phyloP scores from a whole-genome alignment of 2,329 filamentous ascomycete species.

The Penicillium verrucosum region DNA sequence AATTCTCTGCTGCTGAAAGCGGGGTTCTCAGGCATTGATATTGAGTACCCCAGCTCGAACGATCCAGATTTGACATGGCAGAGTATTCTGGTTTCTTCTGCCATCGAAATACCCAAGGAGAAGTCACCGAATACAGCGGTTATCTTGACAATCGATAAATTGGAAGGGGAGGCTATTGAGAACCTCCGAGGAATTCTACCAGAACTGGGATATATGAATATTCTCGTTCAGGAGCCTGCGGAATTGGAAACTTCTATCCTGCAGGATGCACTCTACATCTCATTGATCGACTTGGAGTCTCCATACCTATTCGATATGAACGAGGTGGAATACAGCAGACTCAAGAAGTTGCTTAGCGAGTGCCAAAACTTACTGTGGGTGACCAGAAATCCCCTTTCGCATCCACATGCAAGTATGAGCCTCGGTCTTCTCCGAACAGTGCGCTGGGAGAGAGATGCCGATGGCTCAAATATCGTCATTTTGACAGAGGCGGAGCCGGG shows the following conservation, averaged over 20 bases:
- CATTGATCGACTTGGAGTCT: slow-evolving; percentile 14
- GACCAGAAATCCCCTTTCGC: neutral
- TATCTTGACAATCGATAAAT: slow-evolving; percentile 3
- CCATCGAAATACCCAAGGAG: neutral
- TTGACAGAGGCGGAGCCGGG: slow-evolving; percentile 6
- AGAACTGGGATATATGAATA: neutral
- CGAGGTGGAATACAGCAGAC: neutral
- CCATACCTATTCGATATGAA: slow-evolving; percentile 1
- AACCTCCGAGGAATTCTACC: neutral
- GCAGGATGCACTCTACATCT: slow-evolving; percentile 9
- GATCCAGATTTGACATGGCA: slow-evolving; percentile 19
- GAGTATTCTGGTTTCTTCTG: slow-evolving; percentile 22
- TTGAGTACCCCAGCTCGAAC: slow-evolving; percentile 19
- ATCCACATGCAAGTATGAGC: slow-evolving; percentile 14
- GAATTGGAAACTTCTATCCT: neutral
- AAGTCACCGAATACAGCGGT: neutral
- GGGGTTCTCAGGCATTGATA: slow-evolving; percentile 20
- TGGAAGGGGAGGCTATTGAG: neutral
- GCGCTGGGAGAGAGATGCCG: slow-evolving; percentile 19
- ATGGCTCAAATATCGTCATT: slow-evolving; percentile 18
- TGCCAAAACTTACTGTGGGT: slow-evolving; percentile 17
- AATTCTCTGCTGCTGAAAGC: slow-evolving; percentile 11
- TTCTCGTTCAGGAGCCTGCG: neutral
- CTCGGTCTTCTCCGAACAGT: slow-evolving; percentile 20
- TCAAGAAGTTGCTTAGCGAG: slow-evolving; percentile 10